Conservation (phyloP, 129 eudicot species). For the Heracleum sosnowskyi region DNA sequence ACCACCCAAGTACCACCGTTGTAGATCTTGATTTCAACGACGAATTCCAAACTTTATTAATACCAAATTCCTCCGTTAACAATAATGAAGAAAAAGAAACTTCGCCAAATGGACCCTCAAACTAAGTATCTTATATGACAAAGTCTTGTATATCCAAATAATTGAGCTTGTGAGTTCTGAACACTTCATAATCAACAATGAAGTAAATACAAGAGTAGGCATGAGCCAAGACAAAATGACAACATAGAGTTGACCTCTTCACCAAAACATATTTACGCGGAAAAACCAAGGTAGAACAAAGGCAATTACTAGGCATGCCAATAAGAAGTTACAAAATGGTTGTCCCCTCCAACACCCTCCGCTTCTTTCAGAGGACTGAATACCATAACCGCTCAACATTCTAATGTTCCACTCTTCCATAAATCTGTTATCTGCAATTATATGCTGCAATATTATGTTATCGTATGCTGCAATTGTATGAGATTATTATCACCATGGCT, state of each 20-base stretch:
- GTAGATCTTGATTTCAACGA: too few relatives aligned
- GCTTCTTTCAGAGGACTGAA: conserved; percentile 14
- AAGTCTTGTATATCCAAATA: neutral
- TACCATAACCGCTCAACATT: conserved; percentile 3
- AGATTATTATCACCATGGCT: too few relatives aligned
- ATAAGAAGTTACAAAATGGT: conserved; percentile 53
- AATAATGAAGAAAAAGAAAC: too few relatives aligned
- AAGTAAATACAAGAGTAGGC: neutral
- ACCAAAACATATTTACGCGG: conserved; percentile 44
- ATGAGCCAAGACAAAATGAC: neutral
- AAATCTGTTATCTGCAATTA: conserved; percentile 24
- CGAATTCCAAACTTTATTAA: too few relatives aligned
- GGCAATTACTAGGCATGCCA: conserved; percentile 59
- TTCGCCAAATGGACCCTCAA: neutral
- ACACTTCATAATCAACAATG: neutral
- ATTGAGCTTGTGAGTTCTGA: neutral
- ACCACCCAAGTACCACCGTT: too few relatives aligned
- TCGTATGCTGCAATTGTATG: too few relatives aligned
- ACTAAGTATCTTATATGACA: neutral
- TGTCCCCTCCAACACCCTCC: conserved; percentile 48
- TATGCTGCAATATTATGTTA: too few relatives aligned
- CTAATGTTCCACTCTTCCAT: conserved; percentile 51
- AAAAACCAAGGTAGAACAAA: conserved; percentile 66
- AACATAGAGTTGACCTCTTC: neutral
- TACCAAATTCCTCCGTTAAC: too few relatives aligned